phyloP scores from a whole-genome alignment of 2,329 filamentous ascomycete species.

The Dichotomopilus funicola region DNA sequence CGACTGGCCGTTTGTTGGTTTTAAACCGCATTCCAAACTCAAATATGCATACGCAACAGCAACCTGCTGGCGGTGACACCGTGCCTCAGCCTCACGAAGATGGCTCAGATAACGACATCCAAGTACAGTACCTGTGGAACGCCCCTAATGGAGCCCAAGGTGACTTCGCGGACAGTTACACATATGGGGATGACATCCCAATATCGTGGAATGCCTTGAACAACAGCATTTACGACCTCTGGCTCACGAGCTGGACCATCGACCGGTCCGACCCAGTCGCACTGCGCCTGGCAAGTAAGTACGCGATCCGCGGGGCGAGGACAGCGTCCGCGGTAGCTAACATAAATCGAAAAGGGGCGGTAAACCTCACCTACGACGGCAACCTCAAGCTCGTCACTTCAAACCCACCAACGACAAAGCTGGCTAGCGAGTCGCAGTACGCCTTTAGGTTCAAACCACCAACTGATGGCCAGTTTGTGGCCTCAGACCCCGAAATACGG shows the following conservation, averaged over 20 bases:
- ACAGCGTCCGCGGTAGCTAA: background rate
- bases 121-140: slow-evolving; percentile 16
- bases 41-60: background rate
- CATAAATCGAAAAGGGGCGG: slow-evolving; percentile 6
- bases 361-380: slow-evolving; percentile 16
- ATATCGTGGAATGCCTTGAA: slow-evolving; percentile 20
- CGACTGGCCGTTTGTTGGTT: background rate
- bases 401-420: slow-evolving; percentile 3
- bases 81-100: background rate
- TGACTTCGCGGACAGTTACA: slow-evolving; percentile 15
- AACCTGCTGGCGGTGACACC: background rate
- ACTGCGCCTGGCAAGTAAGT: slow-evolving; percentile 16
- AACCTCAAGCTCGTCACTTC: slow-evolving; percentile 12
- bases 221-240: slow-evolving; percentile 19
- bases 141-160: slow-evolving; percentile 10
- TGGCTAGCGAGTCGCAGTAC: slow-evolving; percentile 10
- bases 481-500: slow-evolving; percentile 12
- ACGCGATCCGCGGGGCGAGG: background rate
- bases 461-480: slow-evolving; percentile 10
- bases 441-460: slow-evolving; percentile 17
- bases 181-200: slow-evolving; percentile 13
- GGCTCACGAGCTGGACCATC: slow-evolving; percentile 16
- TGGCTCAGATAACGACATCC: background rate
- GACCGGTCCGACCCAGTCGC: slow-evolving; percentile 7
- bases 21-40: background rate